Evolutionary conservation across 495 filamentous ascomycete genomes (phyloP).

Genomic region (Neurospora sp.): DNA sequence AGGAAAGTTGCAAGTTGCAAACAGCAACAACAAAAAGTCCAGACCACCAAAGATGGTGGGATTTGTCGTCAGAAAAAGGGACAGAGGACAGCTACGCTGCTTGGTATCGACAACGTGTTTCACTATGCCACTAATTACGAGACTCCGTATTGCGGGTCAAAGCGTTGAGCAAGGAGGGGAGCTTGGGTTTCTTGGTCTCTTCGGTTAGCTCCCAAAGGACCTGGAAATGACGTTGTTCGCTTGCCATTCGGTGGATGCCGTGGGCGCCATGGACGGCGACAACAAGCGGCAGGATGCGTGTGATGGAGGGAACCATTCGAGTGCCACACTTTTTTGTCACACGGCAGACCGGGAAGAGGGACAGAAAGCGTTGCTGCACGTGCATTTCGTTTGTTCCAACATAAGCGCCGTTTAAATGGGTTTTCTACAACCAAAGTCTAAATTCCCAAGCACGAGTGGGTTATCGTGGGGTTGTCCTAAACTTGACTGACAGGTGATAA

Average conservation of each 20-base stretch:
- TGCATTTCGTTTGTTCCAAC: background rate
- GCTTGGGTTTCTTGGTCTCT: background rate
- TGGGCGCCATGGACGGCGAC: background rate
- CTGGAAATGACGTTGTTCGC: background rate
- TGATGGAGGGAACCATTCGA: background rate
- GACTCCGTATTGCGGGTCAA: background rate
- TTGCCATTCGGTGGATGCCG: background rate
- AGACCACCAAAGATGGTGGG: background rate
- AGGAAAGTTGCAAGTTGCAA: background rate
- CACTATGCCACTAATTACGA: background rate
- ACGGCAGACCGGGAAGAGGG: background rate
- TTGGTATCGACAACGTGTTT: background rate
- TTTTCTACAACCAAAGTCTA: background rate
- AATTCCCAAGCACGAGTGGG: background rate
- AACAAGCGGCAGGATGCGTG: background rate
- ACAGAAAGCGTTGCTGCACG: background rate
- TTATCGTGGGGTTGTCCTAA: background rate
- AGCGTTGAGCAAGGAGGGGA: background rate
- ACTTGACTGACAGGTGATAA: background rate
- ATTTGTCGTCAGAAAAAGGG: background rate
- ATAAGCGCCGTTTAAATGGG: background rate
- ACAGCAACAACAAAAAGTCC: background rate
- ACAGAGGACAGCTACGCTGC: background rate
- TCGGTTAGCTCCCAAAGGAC: background rate
- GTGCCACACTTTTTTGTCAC: background rate